Conservation (phyloP, 805 yeast genomes). For the Lachancea sp. region DNA sequence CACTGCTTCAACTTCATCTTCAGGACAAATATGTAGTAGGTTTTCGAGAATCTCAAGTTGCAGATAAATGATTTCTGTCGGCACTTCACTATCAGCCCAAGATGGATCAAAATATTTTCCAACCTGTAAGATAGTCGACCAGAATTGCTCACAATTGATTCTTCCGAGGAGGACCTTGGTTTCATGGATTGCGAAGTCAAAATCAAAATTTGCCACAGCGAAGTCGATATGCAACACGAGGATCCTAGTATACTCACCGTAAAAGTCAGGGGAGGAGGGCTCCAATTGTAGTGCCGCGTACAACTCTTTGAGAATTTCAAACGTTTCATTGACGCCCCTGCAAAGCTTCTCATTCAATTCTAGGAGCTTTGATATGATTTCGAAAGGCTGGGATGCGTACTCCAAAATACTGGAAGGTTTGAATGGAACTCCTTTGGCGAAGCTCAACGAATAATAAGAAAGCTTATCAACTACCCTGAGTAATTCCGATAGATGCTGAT, state of each 20-base stretch:
- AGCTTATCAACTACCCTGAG: conserved; percentile 29
- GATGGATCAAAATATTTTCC: conserved; percentile 50
- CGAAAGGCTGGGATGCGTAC: conserved; percentile 30
- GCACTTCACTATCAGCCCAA: conserved; percentile 37
- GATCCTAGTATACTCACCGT: conserved; percentile 22
- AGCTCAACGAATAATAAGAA: conserved; percentile 26
- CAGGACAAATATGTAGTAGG: conserved; percentile 46
- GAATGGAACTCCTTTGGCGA: conserved; percentile 32
- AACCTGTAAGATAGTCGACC: conserved; percentile 73
- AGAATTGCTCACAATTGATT: conserved; percentile 32
- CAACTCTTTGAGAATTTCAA: conserved; percentile 38
- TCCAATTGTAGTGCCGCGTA: conserved; percentile 35
- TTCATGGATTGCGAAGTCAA: conserved; percentile 47
- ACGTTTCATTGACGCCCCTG: conserved; percentile 38
- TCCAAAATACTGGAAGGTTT: conserved; percentile 37
- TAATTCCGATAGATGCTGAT: conserved; percentile 15
- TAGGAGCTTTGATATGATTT: conserved; percentile 38
- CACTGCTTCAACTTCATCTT: conserved; percentile 48
- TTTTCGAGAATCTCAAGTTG: conserved; percentile 53
- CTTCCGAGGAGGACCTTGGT: conserved; percentile 36
- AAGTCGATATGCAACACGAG: conserved; percentile 56
- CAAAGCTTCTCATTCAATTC: conserved; percentile 52
- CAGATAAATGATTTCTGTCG: conserved; percentile 35
- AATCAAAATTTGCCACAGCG: conserved; percentile 57
- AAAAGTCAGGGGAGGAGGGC: conserved; percentile 9